A percentile compares a stretch with the other conserved stretches of the same genome.
phyloP scores from a whole-genome alignment of 1,284 basidiomycete genomes.

The Tilletiaria anomala region DNA sequence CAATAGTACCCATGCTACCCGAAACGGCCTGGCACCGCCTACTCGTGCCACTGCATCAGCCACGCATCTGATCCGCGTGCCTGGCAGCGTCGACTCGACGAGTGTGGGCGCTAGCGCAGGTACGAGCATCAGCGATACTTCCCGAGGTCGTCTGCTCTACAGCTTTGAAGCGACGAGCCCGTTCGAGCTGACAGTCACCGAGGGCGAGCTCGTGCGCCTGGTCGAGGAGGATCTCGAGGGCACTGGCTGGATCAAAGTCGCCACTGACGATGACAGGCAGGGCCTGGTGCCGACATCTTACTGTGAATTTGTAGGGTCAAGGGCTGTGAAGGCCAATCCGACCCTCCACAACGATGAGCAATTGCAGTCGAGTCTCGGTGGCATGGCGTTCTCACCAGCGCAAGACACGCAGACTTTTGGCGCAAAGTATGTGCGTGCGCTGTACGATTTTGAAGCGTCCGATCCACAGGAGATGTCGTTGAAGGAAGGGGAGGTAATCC shows the following conservation, averaged over 20 bases:
- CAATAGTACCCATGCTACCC: no score
- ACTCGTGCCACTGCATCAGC: no score
- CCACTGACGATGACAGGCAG: constrained; percentile 3
- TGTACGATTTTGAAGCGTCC: constrained; percentile 15
- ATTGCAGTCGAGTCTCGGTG: background rate
- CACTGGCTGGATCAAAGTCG: constrained; percentile 20
- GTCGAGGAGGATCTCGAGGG: constrained; percentile 18
- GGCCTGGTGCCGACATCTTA: constrained; percentile 22
- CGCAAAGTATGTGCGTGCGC: constrained; percentile 7
- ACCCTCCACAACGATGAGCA: background rate
- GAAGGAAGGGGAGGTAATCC: constrained; percentile 9
- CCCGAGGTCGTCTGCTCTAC: constrained; percentile 6
- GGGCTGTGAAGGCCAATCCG: background rate
- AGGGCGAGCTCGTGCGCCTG: constrained; percentile 15
- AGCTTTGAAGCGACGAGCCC: constrained; percentile 17
- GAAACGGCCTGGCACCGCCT: no score
- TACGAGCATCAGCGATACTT: no score
- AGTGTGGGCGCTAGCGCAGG: no score
- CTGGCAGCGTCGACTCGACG: no score
- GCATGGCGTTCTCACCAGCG: background rate
- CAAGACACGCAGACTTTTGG: background rate
- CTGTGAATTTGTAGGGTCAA: constrained; percentile 3
- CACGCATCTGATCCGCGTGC: no score
- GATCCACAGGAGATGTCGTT: constrained; percentile 15
- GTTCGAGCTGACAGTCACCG: constrained; percentile 15